Conservation (phyloP, 495 filamentous ascomycete genomes). For the Aspergillus incahuasiensis region DNA sequence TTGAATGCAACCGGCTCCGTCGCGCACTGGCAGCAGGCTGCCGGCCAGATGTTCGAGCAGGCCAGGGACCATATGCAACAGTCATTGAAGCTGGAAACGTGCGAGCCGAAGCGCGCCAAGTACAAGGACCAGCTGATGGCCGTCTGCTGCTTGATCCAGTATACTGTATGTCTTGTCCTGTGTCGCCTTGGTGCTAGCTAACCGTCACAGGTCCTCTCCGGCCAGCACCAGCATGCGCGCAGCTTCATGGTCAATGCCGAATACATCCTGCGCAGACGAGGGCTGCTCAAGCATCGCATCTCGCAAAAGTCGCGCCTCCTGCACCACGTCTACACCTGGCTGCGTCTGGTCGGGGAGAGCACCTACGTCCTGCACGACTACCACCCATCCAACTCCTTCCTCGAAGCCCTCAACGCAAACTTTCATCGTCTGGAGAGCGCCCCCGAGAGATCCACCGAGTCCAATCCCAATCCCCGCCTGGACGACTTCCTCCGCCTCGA, state of each 20-base stretch:
- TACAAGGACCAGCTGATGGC: conserved; percentile 42
- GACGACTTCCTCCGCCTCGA: conserved; percentile 34
- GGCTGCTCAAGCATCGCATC: conserved; percentile 28
- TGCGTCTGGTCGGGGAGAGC: conserved; percentile 33
- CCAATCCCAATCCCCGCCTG: conserved; percentile 11
- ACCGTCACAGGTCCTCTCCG: conserved; percentile 26
- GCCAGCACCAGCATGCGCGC: conserved; percentile 31
- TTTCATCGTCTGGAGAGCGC: conserved; percentile 1
- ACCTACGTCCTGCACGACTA: conserved; percentile 35
- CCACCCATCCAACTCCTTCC: conserved; percentile 21
- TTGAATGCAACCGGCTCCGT: conserved; percentile 3
- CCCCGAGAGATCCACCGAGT: background rate
- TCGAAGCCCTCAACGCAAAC: conserved; percentile 19
- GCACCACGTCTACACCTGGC: conserved; percentile 35
- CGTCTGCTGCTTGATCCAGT: conserved; percentile 28
- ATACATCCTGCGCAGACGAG: conserved; percentile 27
- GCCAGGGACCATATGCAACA: conserved; percentile 32
- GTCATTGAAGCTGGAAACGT: conserved; percentile 27
- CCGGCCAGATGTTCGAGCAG: conserved; percentile 24
- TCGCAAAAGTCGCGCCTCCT: conserved; percentile 33
- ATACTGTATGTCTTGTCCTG: conserved; percentile 20
- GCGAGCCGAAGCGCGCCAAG: conserved; percentile 31
- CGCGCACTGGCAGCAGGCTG: conserved; percentile 25
- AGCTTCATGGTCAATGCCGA: conserved; percentile 34
- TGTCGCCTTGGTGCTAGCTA: background rate